Conservation (phyloP, 129 eudicot species). For the Tanacetum coccineum region DNA sequence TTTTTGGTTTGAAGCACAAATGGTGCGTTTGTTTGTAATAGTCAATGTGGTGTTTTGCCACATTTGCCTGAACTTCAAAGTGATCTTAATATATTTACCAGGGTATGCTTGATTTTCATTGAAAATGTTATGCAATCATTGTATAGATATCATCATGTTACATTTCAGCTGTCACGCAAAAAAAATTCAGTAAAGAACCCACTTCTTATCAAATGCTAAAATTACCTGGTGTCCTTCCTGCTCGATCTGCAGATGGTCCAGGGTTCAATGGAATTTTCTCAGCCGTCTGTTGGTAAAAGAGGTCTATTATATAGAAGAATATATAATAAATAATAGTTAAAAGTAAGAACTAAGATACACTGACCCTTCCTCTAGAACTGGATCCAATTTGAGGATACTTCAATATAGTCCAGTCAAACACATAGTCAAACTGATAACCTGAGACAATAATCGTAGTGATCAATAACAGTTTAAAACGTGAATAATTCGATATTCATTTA, state of each 20-base stretch:
- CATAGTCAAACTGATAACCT: constrained; percentile 90
- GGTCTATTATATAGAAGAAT: constrained; percentile 1
- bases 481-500: not conserved
- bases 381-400: constrained; percentile 77
- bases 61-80: no score
- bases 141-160: no score
- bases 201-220: constrained; percentile 10
- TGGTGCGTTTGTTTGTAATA: no score
- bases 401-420: constrained; percentile 77
- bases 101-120: no score
- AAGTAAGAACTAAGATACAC: constrained; percentile 15
- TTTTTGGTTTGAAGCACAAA: no score
- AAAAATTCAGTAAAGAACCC: not conserved
- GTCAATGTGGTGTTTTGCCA: no score
- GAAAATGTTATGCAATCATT: no score
- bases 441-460: not conserved
- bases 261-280: constrained; percentile 57
- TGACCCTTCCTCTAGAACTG: constrained; percentile 67
- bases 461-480: not conserved
- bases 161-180: no score
- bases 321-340: constrained; percentile 16
- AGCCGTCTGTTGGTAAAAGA: constrained; percentile 34
- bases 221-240: constrained; percentile 65
- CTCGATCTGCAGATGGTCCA: constrained; percentile 70
- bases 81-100: no score